phyloP scores from a whole-genome alignment of 2,329 filamentous ascomycete species.

The Zymoseptoria passerinii region DNA sequence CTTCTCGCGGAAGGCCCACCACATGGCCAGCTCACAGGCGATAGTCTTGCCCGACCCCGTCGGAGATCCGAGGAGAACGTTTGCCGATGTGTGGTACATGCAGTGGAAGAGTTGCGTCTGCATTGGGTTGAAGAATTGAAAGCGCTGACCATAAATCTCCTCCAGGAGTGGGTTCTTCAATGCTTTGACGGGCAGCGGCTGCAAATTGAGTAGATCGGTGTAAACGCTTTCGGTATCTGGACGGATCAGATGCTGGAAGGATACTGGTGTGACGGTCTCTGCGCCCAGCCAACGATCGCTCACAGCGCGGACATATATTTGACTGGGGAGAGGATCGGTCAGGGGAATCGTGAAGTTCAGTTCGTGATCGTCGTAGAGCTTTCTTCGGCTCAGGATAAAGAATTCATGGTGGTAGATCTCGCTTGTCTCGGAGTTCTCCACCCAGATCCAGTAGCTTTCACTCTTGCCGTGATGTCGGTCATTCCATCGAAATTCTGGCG shows the following conservation, averaged over 20 bases:
- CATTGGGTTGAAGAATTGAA: constrained; percentile 98
- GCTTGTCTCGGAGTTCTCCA: constrained; percentile 94
- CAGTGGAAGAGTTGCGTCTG: constrained; percentile 98
- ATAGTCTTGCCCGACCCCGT: constrained; percentile 98
- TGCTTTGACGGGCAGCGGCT: constrained; percentile 78
- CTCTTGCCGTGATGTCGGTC: constrained; percentile 88
- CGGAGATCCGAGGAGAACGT: constrained; percentile 88
- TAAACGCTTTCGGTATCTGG: constrained; percentile 97
- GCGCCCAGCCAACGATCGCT: constrained; percentile 95
- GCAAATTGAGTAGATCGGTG: constrained; percentile 84
- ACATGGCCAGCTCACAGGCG: constrained; percentile 93
- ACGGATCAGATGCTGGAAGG: constrained; percentile 94
- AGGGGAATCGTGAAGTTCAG: constrained; percentile 96
- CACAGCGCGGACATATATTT: constrained; percentile 91
- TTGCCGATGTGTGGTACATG: constrained; percentile 83
- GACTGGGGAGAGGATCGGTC: constrained; percentile 82
- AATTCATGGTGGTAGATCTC: constrained; percentile 98
- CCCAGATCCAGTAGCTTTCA: constrained; percentile 97
- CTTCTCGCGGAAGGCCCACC: constrained; percentile 95
- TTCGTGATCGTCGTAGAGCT: constrained; percentile 92
- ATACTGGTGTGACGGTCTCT: constrained; percentile 89
- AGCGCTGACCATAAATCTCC: constrained; percentile 78
- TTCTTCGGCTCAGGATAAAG: constrained; percentile 84
- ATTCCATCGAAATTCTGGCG: constrained; percentile 89
- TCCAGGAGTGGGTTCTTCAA: constrained; percentile 81